Evolutionary conservation across 2,329 filamentous ascomycete genomes (phyloP).

Genomic region (Basipetospora chlamydospora): DNA sequence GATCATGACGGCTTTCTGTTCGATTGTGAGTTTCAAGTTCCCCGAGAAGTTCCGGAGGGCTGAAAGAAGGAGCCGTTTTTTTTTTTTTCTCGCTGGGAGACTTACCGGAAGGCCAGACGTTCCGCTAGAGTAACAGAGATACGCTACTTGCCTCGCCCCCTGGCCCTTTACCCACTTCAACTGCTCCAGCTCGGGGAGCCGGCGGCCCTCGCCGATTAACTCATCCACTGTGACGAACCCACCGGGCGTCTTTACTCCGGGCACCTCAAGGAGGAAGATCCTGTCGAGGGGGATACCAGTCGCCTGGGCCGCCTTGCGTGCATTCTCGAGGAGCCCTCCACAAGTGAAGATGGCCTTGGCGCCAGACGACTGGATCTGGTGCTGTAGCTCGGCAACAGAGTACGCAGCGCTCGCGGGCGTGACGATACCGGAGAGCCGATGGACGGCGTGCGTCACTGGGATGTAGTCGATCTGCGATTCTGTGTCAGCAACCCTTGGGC

Average conservation of each 20-base stretch:
- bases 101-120: slow-evolving; percentile 63
- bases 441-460: slow-evolving; percentile 57
- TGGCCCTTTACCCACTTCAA: slow-evolving; percentile 50
- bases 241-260: slow-evolving; percentile 34
- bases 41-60: not conserved
- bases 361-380: slow-evolving; percentile 55
- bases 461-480: slow-evolving; percentile 57
- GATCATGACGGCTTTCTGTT: slow-evolving; percentile 70
- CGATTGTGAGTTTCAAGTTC: not conserved
- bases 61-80: not conserved
- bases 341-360: slow-evolving; percentile 62
- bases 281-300: slow-evolving; percentile 47
- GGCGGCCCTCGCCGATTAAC: slow-evolving; percentile 45
- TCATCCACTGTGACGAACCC: slow-evolving; percentile 52
- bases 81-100: not conserved
- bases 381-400: slow-evolving; percentile 52
- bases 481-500: too few species aligned
- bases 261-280: slow-evolving; percentile 56
- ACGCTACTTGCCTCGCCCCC: slow-evolving; percentile 54
- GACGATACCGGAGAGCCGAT: slow-evolving; percentile 58
- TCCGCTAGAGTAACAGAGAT: slow-evolving; percentile 67
- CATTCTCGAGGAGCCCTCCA: slow-evolving; percentile 46
- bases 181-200: slow-evolving; percentile 35
- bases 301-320: slow-evolving; percentile 48
- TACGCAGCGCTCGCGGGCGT: slow-evolving; percentile 66